Conservation (phyloP, 345 rosid genomes). For the Acer campestre region DNA sequence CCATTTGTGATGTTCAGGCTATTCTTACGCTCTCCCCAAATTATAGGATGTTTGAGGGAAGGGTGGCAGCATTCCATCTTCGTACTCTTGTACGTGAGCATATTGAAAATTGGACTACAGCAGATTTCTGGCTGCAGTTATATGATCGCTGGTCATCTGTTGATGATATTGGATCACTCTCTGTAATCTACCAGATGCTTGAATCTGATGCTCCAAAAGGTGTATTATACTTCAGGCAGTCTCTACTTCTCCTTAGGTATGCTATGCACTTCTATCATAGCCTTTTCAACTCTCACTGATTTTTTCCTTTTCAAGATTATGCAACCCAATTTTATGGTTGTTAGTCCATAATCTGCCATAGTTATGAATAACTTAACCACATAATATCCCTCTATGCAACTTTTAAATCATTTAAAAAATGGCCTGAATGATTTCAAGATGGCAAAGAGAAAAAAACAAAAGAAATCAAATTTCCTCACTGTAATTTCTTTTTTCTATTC, state of each 20-base stretch:
- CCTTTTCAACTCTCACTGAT: neutral
- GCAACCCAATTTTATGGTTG: neutral
- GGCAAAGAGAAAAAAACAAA: neutral
- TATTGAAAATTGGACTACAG: slow-evolving; percentile 87
- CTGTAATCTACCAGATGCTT: slow-evolving; percentile 98
- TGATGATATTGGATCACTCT: slow-evolving; percentile 96
- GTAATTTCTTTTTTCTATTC: neutral
- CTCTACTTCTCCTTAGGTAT: slow-evolving; percentile 92
- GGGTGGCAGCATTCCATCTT: slow-evolving; percentile 87
- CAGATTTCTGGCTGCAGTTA: slow-evolving; percentile 98
- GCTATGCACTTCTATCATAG: slow-evolving; percentile 11
- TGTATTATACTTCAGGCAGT: slow-evolving; percentile 90
- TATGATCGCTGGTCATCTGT: slow-evolving; percentile 96
- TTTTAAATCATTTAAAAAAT: neutral
- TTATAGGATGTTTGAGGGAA: slow-evolving; percentile 91
- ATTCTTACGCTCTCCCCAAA: slow-evolving; percentile 85
- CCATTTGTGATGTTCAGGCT: slow-evolving; percentile 93
- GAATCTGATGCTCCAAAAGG: slow-evolving; percentile 94
- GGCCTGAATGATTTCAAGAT: neutral
- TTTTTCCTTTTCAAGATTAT: neutral
- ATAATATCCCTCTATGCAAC: neutral
- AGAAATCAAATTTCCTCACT: neutral
- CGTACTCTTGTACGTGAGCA: slow-evolving; percentile 91
- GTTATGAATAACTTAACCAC: neutral
- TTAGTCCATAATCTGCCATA: neutral